Base-by-base conservation (phyloP, 352 stramenopile genomes). In the Pythium biforme region DNA sequence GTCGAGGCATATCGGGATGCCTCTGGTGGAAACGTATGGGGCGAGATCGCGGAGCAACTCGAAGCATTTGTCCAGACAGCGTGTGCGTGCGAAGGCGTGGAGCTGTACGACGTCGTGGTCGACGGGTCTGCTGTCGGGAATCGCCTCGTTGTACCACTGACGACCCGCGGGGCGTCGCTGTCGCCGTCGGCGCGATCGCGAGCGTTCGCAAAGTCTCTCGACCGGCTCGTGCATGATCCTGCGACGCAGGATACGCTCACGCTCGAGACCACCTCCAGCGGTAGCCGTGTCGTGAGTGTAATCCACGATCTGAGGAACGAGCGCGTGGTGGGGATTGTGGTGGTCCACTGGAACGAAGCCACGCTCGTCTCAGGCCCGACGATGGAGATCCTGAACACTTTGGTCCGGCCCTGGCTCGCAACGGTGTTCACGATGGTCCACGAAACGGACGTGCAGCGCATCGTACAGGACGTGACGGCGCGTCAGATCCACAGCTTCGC, bases 11-110 rank as follows among this genome's bases (percentile, higher is more conserved):
- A 22, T 8, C 29, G 23, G 20, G 11, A 45, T 20, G 6, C 9
- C 29, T 22, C 22, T 0, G 9, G 14, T 33, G 27, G 19, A 17
- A 14, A 29, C 17, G 3, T 33, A 15, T 40, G 37, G 37, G 6
- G 11, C 4, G 17, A 26, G 8, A 11, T 43, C 1, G 26, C 33
- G 7, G 14, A 17, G 1, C 40, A 50, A 43, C 19, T 46, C 0
- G 39, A 59, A 17, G 12, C 19, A 8, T 63, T 68, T 43, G 14
- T 53, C 9, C 34, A 50, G 14, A 29, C 34, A 9, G 46, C 27
- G 22, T 62, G 53, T 39, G 62, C 39, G 1, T 68, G 62, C 17
- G 54, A 68, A 5, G 25, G 8, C 17, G 17, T 63, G 12, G 53
- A 49, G 19, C 12, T 68, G 46, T 68, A 50, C 34, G 23, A 20